phyloP scores from a whole-genome alignment of 2,329 filamentous ascomycete species.

The Dactylella cylindrospora region DNA sequence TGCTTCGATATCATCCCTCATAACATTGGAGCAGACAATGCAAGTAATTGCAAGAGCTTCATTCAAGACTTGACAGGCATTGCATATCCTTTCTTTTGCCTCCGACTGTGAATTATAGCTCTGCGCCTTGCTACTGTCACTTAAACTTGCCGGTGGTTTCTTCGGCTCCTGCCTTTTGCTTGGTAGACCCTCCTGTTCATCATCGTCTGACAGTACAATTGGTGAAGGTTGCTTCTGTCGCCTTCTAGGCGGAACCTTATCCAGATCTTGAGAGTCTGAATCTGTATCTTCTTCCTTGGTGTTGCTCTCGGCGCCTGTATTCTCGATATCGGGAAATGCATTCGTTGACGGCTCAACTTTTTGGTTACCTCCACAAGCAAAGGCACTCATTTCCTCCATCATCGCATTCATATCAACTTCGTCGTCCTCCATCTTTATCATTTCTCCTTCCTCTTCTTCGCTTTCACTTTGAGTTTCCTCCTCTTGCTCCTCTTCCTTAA shows the following conservation, averaged over 20 bases:
- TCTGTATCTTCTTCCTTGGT: not conserved
- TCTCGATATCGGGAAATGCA: slow-evolving; percentile 29
- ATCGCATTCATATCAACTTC: slow-evolving; percentile 64
- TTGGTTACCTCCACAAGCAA: slow-evolving; percentile 19
- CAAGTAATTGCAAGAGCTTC: slow-evolving; percentile 61
- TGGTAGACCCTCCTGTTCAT: not conserved
- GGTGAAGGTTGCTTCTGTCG: slow-evolving; percentile 5
- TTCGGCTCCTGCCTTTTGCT: not conserved
- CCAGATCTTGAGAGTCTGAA: not conserved
- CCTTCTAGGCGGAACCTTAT: not conserved
- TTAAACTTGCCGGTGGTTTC: not conserved
- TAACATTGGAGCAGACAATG: slow-evolving; percentile 66
- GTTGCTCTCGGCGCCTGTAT: not conserved
- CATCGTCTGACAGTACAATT: slow-evolving; percentile 13
- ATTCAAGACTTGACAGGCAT: slow-evolving; percentile 70
- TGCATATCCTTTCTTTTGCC: slow-evolving; percentile 56
- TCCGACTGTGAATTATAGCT: not conserved
- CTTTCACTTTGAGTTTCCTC: slow-evolving; percentile 54
- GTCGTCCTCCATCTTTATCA: slow-evolving; percentile 62
- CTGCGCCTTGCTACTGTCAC: not conserved
- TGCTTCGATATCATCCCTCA: slow-evolving; percentile 38
- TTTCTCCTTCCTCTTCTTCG: slow-evolving; percentile 54
- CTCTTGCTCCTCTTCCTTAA: slow-evolving; percentile 52
- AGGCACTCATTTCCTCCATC: slow-evolving; percentile 65
- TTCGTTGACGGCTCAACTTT: slow-evolving; percentile 3